Base-by-base conservation (phyloP, 805 yeast species). In the Scheffersomyces spartinae region DNA sequence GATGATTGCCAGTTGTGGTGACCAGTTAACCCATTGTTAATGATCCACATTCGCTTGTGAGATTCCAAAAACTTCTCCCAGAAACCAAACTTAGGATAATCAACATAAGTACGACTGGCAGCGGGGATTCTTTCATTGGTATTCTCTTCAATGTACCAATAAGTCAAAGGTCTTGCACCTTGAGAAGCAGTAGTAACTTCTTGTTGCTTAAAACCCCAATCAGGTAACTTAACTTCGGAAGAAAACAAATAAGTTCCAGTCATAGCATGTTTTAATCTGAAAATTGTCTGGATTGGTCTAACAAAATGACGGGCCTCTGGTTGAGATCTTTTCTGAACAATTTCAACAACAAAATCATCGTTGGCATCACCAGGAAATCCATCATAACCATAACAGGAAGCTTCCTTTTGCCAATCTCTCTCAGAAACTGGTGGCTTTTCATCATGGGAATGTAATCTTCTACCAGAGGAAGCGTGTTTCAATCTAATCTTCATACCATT, bases 341-440 rank as follows among this genome's bases (percentile, higher is more conserved):
- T 75, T 47, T 80, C 88, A 32, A 81, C 74, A 34, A 74, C 51
- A 52, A 80, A 81, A 47, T 80, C 86, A 53, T 81, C 94, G 50
- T 81, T 81, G 28, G 84, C 76, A 53, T 81, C 91, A 51, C 93
- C 94, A 14, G 45, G 72, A 40, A 79, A 81, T 3, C 81, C 84
- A 22, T 74, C 76, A 40, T 46, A 74, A 13, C 94, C 94, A 47
- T 81, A 81, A 52, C 75, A 64, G 4, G 84, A 67, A 11, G 66
- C 83, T 57, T 81, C 94, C 50, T 76, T 78, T 55, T 78, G 86
- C 91, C 91, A 81, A 42, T 81, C 94, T 31, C 64, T 57, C 44
- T 72, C 78, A 30, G 77, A 61, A 11, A 79, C 83, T 10, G 88
- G 82, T 14, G 86, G 74, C 49, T 80, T 75, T 40, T 77, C 76